Evolutionary conservation across 805 yeast species (phyloP), one percentile per base, ranked within the genome.

Genomic region (Starmerella etchellsii): DNA sequence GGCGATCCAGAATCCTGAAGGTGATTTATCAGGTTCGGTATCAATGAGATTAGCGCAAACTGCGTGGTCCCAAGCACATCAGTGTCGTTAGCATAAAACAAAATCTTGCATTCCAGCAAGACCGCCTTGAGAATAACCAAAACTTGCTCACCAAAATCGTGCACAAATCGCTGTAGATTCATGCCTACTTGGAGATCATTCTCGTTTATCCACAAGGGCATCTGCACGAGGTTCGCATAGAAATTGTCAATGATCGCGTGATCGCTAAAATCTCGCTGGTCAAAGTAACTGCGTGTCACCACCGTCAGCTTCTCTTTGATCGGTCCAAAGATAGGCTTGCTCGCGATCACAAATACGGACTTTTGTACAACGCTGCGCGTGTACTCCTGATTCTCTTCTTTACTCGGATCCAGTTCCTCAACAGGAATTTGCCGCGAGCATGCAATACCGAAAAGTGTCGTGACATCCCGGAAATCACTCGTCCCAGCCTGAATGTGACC

Each of bases 341-440:
- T 70, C 3, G 81, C 72, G n/a, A 91, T 71, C 29, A 91, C 77
- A 4, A 91, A 95, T 23, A 91, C 73, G 0, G 94, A 78, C 55
- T 91, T 91, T 54, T 91, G 98, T 2, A 91, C 87, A 0, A 84
- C 76, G 2, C 94, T 80, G 42, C 98, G 66, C 0, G 93, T 82
- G 23, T 81, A 71, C 44, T 80, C 85, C 13, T 70, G 69, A 13
- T 43, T 44, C 11, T 25, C 40, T 11, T 19, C 34, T 9, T 8
- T 13, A 40, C 70, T 65, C 41, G 66, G 68, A 3, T 71, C 55
- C 42, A 88, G 63, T 23, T 77, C 78, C 23, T 70, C 68, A 1
- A 81, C 65, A 31, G 72, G 67, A 31, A 88, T 69, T 60, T 88
- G 97, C 29, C 95, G 70, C 23, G 87, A 83, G 62, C 98, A 91